Percentiles rank a stretch among this genome's conserved stretches.
Evolutionary conservation across 2,329 filamentous ascomycete species (phyloP).

Genomic region (Sarocladium brachiariae): DNA sequence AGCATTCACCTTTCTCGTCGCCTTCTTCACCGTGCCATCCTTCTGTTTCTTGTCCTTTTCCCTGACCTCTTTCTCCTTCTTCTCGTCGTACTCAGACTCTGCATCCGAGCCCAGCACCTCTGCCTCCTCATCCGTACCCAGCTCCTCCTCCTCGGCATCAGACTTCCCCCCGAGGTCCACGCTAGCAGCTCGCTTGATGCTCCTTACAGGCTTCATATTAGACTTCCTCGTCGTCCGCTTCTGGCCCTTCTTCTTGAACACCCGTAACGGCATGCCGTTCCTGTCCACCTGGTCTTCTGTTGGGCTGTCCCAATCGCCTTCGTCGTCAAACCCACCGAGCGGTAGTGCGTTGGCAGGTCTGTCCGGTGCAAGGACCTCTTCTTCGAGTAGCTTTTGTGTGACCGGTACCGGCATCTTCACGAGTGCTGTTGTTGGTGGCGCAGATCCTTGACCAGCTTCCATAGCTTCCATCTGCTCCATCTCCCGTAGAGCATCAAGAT

Average conservation of each 20-base stretch:
- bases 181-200: constrained; percentile 35
- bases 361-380: constrained; percentile 37
- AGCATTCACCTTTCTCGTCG: constrained; percentile 54
- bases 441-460: constrained; percentile 6
- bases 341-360: constrained; percentile 34
- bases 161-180: constrained; percentile 12
- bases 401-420: constrained; percentile 18
- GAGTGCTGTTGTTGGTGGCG: constrained; percentile 16
- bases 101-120: constrained; percentile 16
- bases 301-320: constrained; percentile 48
- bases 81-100: constrained; percentile 12
- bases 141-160: constrained; percentile 22
- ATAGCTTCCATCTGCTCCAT: constrained; percentile 46
- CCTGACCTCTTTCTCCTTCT: constrained; percentile 23
- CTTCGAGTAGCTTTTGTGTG: constrained; percentile 16
- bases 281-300: constrained; percentile 44
- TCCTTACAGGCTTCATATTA: constrained; percentile 51
- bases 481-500: constrained; percentile 67
- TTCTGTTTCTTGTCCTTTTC: constrained; percentile 23
- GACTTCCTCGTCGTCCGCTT: constrained; percentile 68
- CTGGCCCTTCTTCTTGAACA: constrained; percentile 78
- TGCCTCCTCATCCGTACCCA: constrained; percentile 29
- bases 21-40: constrained; percentile 42
- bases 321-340: constrained; percentile 59
- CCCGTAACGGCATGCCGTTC: constrained; percentile 52